Conservation (phyloP, 106 monocot genomes). For the Dioscorea zingiberensis region DNA sequence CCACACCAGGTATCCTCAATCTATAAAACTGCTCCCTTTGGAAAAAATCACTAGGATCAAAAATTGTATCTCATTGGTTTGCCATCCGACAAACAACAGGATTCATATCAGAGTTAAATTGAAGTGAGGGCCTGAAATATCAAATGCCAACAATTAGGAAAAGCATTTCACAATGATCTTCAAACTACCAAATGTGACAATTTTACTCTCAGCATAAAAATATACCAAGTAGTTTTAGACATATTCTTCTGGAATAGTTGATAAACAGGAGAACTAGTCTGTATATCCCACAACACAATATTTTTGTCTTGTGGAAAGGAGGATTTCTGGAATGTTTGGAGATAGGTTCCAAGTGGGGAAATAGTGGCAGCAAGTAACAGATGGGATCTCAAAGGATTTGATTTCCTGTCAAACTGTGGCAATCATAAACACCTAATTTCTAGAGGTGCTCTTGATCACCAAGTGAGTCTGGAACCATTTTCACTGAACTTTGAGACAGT, state of each 20-base stretch:
- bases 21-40: slow-evolving; percentile 56
- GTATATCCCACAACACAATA: no score
- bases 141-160: no score
- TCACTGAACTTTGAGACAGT: slow-evolving; percentile 58
- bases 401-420: slow-evolving; percentile 24
- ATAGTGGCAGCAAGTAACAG: slow-evolving; percentile 48
- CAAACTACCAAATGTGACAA: no score
- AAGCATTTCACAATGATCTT: no score
- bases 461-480: slow-evolving; percentile 66
- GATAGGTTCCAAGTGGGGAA: slow-evolving; percentile 64
- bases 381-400: slow-evolving; percentile 68
- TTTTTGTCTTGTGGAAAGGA: slow-evolving; percentile 63
- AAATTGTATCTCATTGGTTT: slow-evolving; percentile 92
- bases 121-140: no score
- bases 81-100: slow-evolving; percentile 73
- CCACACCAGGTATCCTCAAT: slow-evolving; percentile 67
- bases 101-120: slow-evolving; percentile 75
- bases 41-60: slow-evolving; percentile 70
- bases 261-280: no score
- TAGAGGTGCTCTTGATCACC: slow-evolving; percentile 40
- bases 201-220: no score
- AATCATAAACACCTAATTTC: slow-evolving; percentile 49
- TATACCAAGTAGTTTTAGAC: no score
- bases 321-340: slow-evolving; percentile 89
- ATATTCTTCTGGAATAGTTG: no score